These are phyloP conservation scores for Salix purpurea DNA, from an alignment of 345 rosid genomes.

Conservation along the genomic window DNA sequence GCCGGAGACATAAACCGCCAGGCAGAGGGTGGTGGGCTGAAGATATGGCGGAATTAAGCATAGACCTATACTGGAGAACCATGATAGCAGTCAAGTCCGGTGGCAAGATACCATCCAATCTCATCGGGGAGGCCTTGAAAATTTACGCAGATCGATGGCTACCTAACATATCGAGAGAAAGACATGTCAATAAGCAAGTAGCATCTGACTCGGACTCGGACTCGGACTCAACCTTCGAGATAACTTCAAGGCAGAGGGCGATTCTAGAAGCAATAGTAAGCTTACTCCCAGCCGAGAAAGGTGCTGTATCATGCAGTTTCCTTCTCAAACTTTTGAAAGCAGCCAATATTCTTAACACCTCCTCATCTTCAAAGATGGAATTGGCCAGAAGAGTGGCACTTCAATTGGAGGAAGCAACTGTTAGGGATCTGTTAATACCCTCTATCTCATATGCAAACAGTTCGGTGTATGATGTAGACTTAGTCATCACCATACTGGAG, in stretches of 20 bases:
- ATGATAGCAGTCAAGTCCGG: slow-evolving; percentile 86
- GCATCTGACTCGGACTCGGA: slow-evolving; percentile 70
- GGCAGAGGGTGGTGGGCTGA: slow-evolving; percentile 94
- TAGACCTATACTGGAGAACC: slow-evolving; percentile 88
- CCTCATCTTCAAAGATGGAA: slow-evolving; percentile 69
- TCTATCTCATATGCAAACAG: slow-evolving; percentile 40
- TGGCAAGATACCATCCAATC: slow-evolving; percentile 56
- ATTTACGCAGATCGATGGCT: slow-evolving; percentile 85
- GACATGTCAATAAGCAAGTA: slow-evolving; percentile 30
- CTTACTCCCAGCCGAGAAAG: slow-evolving; percentile 80
- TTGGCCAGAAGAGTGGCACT: slow-evolving; percentile 73
- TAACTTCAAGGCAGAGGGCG: slow-evolving; percentile 57
- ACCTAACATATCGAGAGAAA: slow-evolving; percentile 53
- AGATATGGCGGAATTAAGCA: slow-evolving; percentile 83
- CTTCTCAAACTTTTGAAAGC: slow-evolving; percentile 86
- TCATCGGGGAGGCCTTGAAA: slow-evolving; percentile 77
- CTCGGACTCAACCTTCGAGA: slow-evolving; percentile 55
- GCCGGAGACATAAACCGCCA: slow-evolving; percentile 43
- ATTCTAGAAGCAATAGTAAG: slow-evolving; percentile 81
- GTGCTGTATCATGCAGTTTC: slow-evolving; percentile 73
- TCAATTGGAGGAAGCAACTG: slow-evolving; percentile 85
- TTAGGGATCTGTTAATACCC: slow-evolving; percentile 77
- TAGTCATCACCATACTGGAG: slow-evolving; percentile 69
- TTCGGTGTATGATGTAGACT: slow-evolving; percentile 66
- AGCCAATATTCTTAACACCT: slow-evolving; percentile 62